Evolutionary conservation across 768 basidiomycete genomes (phyloP).

Genomic region (Termitomyces sp.): DNA sequence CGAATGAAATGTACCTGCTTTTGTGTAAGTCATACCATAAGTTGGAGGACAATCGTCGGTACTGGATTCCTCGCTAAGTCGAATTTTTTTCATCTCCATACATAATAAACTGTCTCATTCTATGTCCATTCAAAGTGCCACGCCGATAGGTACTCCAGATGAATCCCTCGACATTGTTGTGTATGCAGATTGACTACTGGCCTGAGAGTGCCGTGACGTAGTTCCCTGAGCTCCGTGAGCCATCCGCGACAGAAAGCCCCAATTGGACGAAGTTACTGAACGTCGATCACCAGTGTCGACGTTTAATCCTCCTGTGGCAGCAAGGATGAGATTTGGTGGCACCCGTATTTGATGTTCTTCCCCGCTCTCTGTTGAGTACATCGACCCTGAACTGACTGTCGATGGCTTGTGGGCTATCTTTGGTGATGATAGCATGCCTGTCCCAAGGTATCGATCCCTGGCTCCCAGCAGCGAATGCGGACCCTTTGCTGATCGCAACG

Average conservation of each 20-base stretch:
- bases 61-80: slow-evolving; percentile 5
- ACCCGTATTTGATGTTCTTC: slow-evolving; percentile 25
- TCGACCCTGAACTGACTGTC: slow-evolving; percentile 23
- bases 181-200: slow-evolving; percentile 9
- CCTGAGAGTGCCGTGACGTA: slow-evolving; percentile 12
- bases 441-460: neutral
- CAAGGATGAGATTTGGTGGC: slow-evolving; percentile 31
- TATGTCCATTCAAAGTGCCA: slow-evolving; percentile 15
- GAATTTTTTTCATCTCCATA: neutral
- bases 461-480: slow-evolving; percentile 4
- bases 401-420: slow-evolving; percentile 24
- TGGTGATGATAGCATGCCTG: neutral
- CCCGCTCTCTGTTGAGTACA: slow-evolving; percentile 27
- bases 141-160: slow-evolving; percentile 14
- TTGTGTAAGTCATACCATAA: slow-evolving; percentile 4
- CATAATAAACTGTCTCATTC: slow-evolving; percentile 2
- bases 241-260: slow-evolving; percentile 16
- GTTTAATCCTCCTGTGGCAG: slow-evolving; percentile 27
- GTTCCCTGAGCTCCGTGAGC: slow-evolving; percentile 3
- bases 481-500: slow-evolving; percentile 11
- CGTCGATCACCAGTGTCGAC: slow-evolving; percentile 10
- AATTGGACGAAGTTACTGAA: slow-evolving; percentile 14
- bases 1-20: slow-evolving; percentile 2
- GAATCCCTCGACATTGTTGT: slow-evolving; percentile 9
- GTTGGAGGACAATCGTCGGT: neutral